Conservation (phyloP, 2,329 filamentous ascomycete species). For the Talaromyces sp. region DNA sequence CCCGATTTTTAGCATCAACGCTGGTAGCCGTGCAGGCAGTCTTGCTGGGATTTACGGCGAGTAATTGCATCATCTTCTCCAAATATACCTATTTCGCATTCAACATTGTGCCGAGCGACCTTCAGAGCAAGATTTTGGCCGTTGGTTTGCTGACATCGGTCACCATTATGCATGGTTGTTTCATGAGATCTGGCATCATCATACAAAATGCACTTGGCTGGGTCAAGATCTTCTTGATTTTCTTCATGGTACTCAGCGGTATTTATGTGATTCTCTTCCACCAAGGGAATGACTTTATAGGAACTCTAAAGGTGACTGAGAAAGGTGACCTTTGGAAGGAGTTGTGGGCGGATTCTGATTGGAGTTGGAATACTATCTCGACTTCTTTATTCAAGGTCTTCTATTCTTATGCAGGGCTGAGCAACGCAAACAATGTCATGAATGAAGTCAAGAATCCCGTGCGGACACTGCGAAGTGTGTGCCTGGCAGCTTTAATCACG, state of each 20-base stretch:
- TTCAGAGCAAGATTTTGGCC: conserved; percentile 54
- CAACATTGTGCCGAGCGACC: conserved; percentile 49
- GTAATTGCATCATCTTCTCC: conserved; percentile 67
- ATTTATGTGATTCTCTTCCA: conserved; percentile 56
- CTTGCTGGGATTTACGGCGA: conserved; percentile 63
- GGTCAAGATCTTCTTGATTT: conserved; percentile 58
- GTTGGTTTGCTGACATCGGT: conserved; percentile 55
- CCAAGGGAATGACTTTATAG: conserved; percentile 12
- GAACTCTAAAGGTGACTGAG: not conserved
- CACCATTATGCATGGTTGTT: conserved; percentile 58
- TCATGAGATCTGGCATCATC: conserved; percentile 54
- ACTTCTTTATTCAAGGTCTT: conserved; percentile 62
- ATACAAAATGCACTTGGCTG: conserved; percentile 62
- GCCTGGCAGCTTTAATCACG: conserved; percentile 57
- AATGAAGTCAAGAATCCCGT: conserved; percentile 69
- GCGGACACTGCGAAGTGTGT: conserved; percentile 60
- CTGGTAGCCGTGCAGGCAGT: conserved; percentile 62
- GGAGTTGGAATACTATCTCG: conserved; percentile 65
- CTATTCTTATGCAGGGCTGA: conserved; percentile 65
- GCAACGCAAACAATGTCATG: conserved; percentile 66
- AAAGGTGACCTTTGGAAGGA: conserved; percentile 43
- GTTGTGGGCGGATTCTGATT: conserved; percentile 63
- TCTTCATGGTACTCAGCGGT: conserved; percentile 60
- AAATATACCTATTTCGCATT: conserved; percentile 62
- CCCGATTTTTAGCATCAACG: conserved; percentile 61